Evolutionary conservation across 208 protist species (phyloP).

Genomic region (Borovskyia barvae): DNA sequence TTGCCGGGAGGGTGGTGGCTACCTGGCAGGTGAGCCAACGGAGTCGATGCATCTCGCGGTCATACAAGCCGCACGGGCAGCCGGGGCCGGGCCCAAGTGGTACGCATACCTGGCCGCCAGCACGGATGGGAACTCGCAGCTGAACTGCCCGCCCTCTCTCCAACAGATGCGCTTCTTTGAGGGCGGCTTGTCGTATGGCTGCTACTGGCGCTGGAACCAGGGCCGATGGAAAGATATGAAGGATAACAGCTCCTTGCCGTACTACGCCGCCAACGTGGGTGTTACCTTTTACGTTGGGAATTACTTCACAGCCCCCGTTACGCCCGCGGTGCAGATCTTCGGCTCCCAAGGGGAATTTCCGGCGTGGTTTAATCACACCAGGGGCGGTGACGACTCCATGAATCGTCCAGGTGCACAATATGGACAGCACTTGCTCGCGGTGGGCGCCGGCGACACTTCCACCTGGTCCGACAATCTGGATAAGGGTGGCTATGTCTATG

Average conservation of each 20-base stretch:
- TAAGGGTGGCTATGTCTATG: conserved; percentile 34
- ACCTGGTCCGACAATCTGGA: conserved; percentile 34
- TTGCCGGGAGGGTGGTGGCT: conserved; percentile 28
- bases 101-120: conserved; percentile 34
- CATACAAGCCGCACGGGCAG: conserved; percentile 10
- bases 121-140: not conserved
- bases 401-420: conserved; percentile 18
- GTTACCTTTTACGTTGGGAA: conserved; percentile 36
- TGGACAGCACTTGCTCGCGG: conserved; percentile 19
- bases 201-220: conserved; percentile 47
- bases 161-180: not conserved
- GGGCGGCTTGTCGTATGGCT: conserved; percentile 11
- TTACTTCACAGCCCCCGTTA: not conserved
- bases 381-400: not conserved
- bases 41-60: conserved; percentile 9
- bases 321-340: not conserved
- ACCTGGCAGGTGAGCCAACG: conserved; percentile 28
- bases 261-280: conserved; percentile 7
- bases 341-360: conserved; percentile 8
- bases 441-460: conserved; percentile 11
- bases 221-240: conserved; percentile 29
- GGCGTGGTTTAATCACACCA: conserved; percentile 1
- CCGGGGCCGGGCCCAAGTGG: conserved; percentile 16
- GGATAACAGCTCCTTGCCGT: conserved; percentile 14
- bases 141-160: conserved; percentile 8